These are phyloP conservation scores for Hanseniaspora gamundiae DNA, from an alignment of 1,139 yeast species.

Conservation along the genomic window DNA sequence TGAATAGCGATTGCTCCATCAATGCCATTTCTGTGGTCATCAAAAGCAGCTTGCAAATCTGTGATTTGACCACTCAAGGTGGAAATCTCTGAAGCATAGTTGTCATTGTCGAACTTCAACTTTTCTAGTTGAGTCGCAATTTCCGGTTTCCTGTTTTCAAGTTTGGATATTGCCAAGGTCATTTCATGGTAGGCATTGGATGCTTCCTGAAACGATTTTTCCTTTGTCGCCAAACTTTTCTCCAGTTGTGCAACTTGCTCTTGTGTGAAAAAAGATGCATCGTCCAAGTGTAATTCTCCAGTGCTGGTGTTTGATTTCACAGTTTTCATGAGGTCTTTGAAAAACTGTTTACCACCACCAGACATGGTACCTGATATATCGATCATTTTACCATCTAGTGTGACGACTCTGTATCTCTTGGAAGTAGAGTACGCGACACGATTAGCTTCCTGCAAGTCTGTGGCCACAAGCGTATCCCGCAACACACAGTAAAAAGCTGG, in stretches of 20 bases:
- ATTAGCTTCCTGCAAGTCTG: constrained; percentile 68
- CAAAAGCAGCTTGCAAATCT: constrained; percentile 16
- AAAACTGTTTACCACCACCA: constrained; percentile 77
- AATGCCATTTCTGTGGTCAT: constrained; percentile 8
- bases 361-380: constrained; percentile 96
- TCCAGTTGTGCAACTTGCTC: constrained; percentile 29
- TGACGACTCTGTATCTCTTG: constrained; percentile 79
- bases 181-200: constrained; percentile 45
- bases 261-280: not conserved
- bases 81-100: constrained; percentile 30
- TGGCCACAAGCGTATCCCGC: constrained; percentile 79
- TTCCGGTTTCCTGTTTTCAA: constrained; percentile 59
- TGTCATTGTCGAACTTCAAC: constrained; percentile 50
- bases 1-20: not conserved
- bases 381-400: constrained; percentile 83
- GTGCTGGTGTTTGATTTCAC: constrained; percentile 17
- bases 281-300: constrained; percentile 16
- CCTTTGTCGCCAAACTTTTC: constrained; percentile 41
- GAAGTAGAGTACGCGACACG: constrained; percentile 71
- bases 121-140: constrained; percentile 54
- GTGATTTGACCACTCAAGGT: constrained; percentile 20
- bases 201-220: constrained; percentile 41
- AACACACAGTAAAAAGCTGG: constrained; percentile 87
- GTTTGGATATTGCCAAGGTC: constrained; percentile 43
- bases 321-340: constrained; percentile 29